Conservation (phyloP, 768 basidiomycete genomes). For the Trametopsis cervina region DNA sequence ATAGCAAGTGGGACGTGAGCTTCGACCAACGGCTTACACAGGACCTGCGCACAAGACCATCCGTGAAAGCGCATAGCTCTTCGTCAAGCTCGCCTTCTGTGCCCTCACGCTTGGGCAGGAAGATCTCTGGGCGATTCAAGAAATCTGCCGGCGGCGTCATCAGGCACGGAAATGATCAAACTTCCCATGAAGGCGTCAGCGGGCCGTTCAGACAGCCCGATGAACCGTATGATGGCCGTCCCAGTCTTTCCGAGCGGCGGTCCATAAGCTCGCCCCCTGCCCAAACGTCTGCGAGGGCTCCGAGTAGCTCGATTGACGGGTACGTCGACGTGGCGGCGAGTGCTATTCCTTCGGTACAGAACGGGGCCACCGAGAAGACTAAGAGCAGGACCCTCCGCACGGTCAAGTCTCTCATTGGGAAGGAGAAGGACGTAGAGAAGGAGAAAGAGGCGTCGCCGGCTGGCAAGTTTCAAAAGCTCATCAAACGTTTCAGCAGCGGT, state of each 20-base stretch:
- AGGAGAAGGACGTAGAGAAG: constrained; percentile 10
- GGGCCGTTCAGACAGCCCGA: constrained; percentile 11
- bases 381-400: constrained; percentile 10
- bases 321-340: constrained; percentile 9
- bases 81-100: not conserved
- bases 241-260: constrained; percentile 1
- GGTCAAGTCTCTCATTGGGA: constrained; percentile 9
- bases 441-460: constrained; percentile 21
- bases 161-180: not conserved
- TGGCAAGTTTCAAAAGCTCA: constrained; percentile 55
- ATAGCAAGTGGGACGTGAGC: constrained; percentile 24
- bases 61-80: not conserved
- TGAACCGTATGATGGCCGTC: constrained; percentile 14
- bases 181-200: not conserved
- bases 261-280: not conserved
- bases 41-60: constrained; percentile 5
- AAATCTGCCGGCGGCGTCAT: constrained; percentile 13
- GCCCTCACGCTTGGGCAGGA: constrained; percentile 25
- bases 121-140: constrained; percentile 31
- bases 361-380: constrained; percentile 4
- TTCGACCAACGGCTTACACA: constrained; percentile 8
- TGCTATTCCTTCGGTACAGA: constrained; percentile 6
- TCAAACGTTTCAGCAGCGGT: constrained; percentile 65
- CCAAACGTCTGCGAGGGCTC: not conserved
- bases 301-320: constrained; percentile 10